Base-by-base conservation (phyloP, 441 rosid species). In the Syzygium syzygioides region DNA sequence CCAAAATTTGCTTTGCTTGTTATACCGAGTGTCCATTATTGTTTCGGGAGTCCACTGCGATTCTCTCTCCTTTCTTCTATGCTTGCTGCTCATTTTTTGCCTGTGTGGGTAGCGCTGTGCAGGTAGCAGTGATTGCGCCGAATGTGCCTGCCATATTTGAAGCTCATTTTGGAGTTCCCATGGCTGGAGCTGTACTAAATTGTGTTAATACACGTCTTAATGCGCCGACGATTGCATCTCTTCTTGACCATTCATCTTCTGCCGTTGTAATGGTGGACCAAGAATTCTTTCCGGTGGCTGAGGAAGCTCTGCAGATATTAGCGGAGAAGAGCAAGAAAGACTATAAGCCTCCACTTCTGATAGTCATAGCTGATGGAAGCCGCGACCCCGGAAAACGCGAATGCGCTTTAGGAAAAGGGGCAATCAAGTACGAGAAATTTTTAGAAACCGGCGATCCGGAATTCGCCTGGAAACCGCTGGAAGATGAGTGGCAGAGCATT, bases 141-240 rank as follows among this genome's bases (percentile, higher is more conserved):
- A 97, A 98, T 91, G 52, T 94, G 53, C 99, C 99, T 55, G 98
- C 99, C 25, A 88, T 93, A 88, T 98, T 92, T 55, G 99, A 98
- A 94, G 95, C 96, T 85, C 98, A 97, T 90, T 98, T 96, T 87
- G 99, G 98, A 91, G 94, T 98, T 91, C 99, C 99, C 71, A 95
- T 98, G 99, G 90, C 94, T 55, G 98, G 99, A 89, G 98, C 99
- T 66, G 98, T 95, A 57, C 56, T 98, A 85, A 97, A 97, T 86
- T 41, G 91, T 62, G 94, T 97, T 59, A 98, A 97, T 86, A 94
- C 93, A 89, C 98, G 98, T 53, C 93, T 96, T 66, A 96, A 98
- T 92, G 96, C 98, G 17, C 10, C 91, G 1, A 90, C 96, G 1
- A 86, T 95, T 23, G 98, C 97, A 88, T 96, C 96, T 90, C 96